These are phyloP conservation scores for Gnomoniopsis sp. DNA, from an alignment of 2,329 filamentous ascomycete genomes.

Conservation along the genomic window DNA sequence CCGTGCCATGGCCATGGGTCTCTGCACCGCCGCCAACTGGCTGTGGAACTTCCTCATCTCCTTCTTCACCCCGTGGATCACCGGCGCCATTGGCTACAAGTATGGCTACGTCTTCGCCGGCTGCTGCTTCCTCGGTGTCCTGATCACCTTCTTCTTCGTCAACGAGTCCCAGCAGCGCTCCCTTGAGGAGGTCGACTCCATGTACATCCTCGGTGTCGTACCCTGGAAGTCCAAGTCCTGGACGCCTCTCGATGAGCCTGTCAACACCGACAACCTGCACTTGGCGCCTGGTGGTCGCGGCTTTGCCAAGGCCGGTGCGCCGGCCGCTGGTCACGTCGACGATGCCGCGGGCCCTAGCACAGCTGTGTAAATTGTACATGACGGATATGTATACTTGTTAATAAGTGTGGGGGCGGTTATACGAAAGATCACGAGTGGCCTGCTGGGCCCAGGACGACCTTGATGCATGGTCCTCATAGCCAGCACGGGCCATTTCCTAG, in stretches of 20 bases:
- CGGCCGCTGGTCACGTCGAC: conserved; percentile 14
- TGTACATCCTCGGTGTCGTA: conserved; percentile 57
- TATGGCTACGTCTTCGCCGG: conserved; percentile 65
- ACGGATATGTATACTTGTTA: background rate
- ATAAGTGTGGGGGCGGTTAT: background rate
- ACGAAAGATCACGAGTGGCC: background rate
- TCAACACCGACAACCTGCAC: conserved; percentile 17
- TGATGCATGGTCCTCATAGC: background rate
- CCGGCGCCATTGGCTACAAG: conserved; percentile 54
- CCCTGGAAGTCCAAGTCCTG: conserved; percentile 53
- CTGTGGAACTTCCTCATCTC: conserved; percentile 61
- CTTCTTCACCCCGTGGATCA: conserved; percentile 69
- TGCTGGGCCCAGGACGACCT: background rate
- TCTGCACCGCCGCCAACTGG: conserved; percentile 47
- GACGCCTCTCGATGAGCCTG: conserved; percentile 25
- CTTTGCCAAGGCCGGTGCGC: conserved; percentile 14
- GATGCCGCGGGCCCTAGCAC: conserved; percentile 3
- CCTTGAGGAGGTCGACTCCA: conserved; percentile 65
- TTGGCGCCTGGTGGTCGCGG: conserved; percentile 13
- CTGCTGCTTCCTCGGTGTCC: conserved; percentile 54
- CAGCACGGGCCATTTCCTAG: background rate
- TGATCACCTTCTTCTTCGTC: conserved; percentile 64
- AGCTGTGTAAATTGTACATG: background rate
- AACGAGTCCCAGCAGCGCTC: conserved; percentile 60
- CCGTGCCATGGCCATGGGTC: conserved; percentile 18